Evolutionary conservation across 148 eudicot genomes (phyloP).

Genomic region (Nepenthes gracilis): DNA sequence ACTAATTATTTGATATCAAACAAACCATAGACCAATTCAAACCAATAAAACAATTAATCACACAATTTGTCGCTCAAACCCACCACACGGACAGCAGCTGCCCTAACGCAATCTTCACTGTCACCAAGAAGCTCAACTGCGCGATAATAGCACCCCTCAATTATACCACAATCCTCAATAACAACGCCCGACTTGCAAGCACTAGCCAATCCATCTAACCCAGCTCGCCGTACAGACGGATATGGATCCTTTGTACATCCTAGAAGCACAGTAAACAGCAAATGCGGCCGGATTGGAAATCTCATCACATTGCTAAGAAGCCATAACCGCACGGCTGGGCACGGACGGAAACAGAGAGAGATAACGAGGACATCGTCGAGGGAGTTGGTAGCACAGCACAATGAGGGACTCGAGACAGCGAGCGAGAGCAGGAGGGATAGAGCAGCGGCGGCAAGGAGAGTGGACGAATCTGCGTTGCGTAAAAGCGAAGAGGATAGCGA

Average conservation of each 20-base stretch:
- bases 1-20: too few species aligned
- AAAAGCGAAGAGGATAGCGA: conserved; percentile 18
- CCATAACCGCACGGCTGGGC: conserved; percentile 37
- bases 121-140: conserved; percentile 51
- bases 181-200: conserved; percentile 21
- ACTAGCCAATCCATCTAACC: conserved; percentile 42
- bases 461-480: conserved; percentile 11
- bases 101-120: conserved; percentile 43
- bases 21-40: too few species aligned
- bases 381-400: conserved; percentile 11
- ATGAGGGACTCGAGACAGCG: conserved; percentile 6
- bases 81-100: conserved; percentile 61
- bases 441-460: conserved; percentile 20
- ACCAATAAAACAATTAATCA: neutral
- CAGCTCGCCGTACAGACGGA: conserved; percentile 47
- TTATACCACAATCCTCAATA: conserved; percentile 34
- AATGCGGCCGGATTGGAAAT: conserved; percentile 33
- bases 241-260: conserved; percentile 82
- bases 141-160: conserved; percentile 53
- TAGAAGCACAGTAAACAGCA: conserved; percentile 47
- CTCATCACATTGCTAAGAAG: conserved; percentile 26
- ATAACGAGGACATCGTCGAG: conserved; percentile 31
- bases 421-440: conserved; percentile 40
- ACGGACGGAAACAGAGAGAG: conserved; percentile 31
- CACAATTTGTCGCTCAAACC: neutral